Conservation (phyloP, 192 early-diverging fungal genomes). For the Funneliformis mosseae region DNA sequence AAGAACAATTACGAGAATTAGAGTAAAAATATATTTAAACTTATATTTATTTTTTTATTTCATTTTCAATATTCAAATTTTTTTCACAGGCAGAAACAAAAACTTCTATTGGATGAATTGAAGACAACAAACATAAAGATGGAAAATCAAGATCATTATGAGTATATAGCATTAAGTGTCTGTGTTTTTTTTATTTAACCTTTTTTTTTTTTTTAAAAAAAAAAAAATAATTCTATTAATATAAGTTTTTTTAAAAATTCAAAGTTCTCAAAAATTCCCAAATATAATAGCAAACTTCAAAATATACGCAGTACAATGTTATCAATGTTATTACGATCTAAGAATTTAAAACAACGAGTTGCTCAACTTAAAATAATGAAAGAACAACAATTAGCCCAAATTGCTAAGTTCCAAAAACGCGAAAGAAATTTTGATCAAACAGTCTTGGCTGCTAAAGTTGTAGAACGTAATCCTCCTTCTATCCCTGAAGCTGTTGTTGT, state of each 20-base stretch:
- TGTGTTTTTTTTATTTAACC: background rate
- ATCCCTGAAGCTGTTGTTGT: background rate
- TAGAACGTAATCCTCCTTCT: background rate
- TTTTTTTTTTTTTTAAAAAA: background rate
- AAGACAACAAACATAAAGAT: background rate
- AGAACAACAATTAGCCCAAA: constrained; percentile 27
- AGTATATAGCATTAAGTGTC: constrained; percentile 27
- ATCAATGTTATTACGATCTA: constrained; percentile 16
- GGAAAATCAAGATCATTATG: constrained; percentile 33
- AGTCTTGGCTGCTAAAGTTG: constrained; percentile 32
- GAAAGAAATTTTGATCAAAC: constrained; percentile 33
- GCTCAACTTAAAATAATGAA: constrained; percentile 25
- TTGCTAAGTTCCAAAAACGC: constrained; percentile 24
- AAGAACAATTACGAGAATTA: constrained; percentile 19
- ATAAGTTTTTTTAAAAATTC: background rate
- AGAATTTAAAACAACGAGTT: constrained; percentile 26
- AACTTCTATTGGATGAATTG: constrained; percentile 25
- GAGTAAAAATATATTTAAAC: constrained; percentile 6
- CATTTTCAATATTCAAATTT: background rate
- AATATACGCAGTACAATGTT: constrained; percentile 25
- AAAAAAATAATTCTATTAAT: constrained; percentile 4
- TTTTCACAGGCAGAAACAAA: constrained; percentile 12
- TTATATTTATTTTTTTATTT: background rate
- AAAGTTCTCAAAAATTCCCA: constrained; percentile 32
- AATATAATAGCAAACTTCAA: constrained; percentile 27